These are phyloP conservation scores for Delitschia confertaspora DNA, from an alignment of 495 filamentous ascomycete species.

Conservation along the genomic window DNA sequence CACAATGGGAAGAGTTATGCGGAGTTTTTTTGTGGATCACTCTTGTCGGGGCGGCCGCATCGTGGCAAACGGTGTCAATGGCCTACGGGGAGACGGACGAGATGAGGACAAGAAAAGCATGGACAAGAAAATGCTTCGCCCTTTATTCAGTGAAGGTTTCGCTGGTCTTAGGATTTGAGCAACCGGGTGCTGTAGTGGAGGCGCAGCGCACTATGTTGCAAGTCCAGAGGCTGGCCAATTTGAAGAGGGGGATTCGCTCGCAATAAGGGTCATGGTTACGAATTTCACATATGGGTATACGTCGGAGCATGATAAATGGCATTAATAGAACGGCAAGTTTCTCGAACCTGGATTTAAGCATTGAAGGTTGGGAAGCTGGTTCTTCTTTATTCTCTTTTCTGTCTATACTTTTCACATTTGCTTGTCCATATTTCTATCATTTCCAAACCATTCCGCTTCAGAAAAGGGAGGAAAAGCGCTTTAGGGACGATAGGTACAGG, in stretches of 20 bases:
- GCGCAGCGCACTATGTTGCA: slow-evolving; percentile 24
- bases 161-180: slow-evolving; percentile 10
- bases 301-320: too few relatives aligned
- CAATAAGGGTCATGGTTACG: too few relatives aligned
- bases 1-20: slow-evolving; percentile 14
- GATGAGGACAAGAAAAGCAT: not conserved
- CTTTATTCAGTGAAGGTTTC: slow-evolving; percentile 11
- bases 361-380: too few relatives aligned
- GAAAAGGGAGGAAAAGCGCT: too few relatives aligned
- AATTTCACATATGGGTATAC: too few relatives aligned
- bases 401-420: too few relatives aligned
- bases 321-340: too few relatives aligned
- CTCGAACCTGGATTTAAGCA: too few relatives aligned
- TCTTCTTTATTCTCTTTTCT: too few relatives aligned
- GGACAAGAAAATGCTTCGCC: slow-evolving; percentile 22
- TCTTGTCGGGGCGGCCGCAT: slow-evolving; percentile 16
- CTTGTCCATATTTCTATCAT: too few relatives aligned
- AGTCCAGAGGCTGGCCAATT: slow-evolving; percentile 19
- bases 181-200: slow-evolving; percentile 10
- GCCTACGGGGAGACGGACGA: slow-evolving; percentile 12
- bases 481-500: too few relatives aligned
- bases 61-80: not conserved
- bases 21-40: slow-evolving; percentile 22
- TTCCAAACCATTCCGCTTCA: too few relatives aligned
- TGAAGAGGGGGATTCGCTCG: slow-evolving; percentile 19